Conservation (phyloP, 176 grass and related monocot species). For the Phragmites australis region DNA sequence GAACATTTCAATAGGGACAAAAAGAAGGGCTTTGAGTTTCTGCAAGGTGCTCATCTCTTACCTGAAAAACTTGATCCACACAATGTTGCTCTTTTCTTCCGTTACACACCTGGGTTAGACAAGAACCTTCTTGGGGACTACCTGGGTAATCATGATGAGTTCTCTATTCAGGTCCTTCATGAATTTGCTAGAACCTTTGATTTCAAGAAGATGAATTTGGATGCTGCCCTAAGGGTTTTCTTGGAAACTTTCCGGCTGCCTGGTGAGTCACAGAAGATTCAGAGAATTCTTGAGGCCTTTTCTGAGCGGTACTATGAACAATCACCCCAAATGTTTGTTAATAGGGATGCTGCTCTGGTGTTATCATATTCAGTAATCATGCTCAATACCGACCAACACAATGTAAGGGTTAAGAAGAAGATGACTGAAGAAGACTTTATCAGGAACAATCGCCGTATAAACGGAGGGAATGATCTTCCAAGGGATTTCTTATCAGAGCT, state of each 20-base stretch:
- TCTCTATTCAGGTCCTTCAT: slow-evolving; percentile 78
- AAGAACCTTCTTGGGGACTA: slow-evolving; percentile 95
- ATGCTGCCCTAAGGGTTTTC: slow-evolving; percentile 89
- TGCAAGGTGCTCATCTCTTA: slow-evolving; percentile 87
- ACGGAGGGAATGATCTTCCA: slow-evolving; percentile 88
- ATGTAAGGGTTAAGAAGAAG: slow-evolving; percentile 96
- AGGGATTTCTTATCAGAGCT: slow-evolving; percentile 81
- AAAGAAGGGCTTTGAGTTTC: slow-evolving; percentile 91
- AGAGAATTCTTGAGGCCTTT: slow-evolving; percentile 95
- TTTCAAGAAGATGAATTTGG: slow-evolving; percentile 92
- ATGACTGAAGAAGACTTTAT: slow-evolving; percentile 99
- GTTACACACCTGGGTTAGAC: slow-evolving; percentile 85
- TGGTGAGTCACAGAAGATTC: slow-evolving; percentile 98
- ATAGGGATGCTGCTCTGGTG: slow-evolving; percentile 86
- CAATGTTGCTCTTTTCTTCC: slow-evolving; percentile 83
- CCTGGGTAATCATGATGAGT: slow-evolving; percentile 93
- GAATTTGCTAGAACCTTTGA: slow-evolving; percentile 97
- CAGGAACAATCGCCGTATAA: slow-evolving; percentile 89
- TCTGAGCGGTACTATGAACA: slow-evolving; percentile 96
- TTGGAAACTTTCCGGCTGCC: slow-evolving; percentile 95
- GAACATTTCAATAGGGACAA: slow-evolving; percentile 94
- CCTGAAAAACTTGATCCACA: slow-evolving; percentile 89
- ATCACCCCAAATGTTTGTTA: slow-evolving; percentile 78
- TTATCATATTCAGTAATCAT: slow-evolving; percentile 94
- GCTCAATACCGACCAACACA: slow-evolving; percentile 98